phyloP scores from a whole-genome alignment of 169 alveolate genomes.

The Plasmodium vivax region DNA sequence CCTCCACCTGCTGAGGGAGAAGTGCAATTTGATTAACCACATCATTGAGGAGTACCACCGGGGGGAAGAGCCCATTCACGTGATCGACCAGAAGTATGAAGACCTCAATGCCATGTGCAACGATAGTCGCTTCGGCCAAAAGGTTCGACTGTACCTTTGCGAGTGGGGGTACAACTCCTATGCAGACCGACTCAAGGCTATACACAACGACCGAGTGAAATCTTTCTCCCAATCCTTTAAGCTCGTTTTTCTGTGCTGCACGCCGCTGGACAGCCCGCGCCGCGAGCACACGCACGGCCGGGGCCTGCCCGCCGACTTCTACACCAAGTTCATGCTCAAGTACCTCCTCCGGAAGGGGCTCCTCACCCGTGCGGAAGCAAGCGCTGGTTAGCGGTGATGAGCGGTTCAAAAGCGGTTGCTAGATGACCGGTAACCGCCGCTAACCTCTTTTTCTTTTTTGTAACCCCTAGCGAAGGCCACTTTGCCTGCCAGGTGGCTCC shows the following conservation, averaged over 20 bases:
- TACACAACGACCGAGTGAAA: slow-evolving; percentile 75
- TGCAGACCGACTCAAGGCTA: slow-evolving; percentile 78
- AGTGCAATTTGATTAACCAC: slow-evolving; percentile 17
- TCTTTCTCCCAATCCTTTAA: slow-evolving; percentile 33
- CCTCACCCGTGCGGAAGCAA: not conserved
- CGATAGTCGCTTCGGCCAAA: slow-evolving; percentile 12
- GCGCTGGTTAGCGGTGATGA: too few relatives aligned
- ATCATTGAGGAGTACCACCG: slow-evolving; percentile 3
- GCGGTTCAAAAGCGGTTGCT: too few relatives aligned
- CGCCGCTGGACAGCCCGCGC: slow-evolving; percentile 27
- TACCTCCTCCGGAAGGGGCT: slow-evolving; percentile 1
- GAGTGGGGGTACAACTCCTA: slow-evolving; percentile 85
- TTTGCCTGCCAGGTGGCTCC: not conserved
- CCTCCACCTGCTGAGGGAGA: slow-evolving; percentile 15
- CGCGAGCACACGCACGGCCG: slow-evolving; percentile 63
- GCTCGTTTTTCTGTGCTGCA: slow-evolving; percentile 34
- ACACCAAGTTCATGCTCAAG: slow-evolving; percentile 58
- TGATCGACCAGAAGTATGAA: slow-evolving; percentile 45
- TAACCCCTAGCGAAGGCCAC: not conserved
- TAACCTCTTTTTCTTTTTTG: not conserved
- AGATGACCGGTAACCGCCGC: too few relatives aligned
- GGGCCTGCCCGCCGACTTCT: slow-evolving; percentile 35
- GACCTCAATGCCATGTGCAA: slow-evolving; percentile 40
- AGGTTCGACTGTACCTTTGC: slow-evolving; percentile 77
- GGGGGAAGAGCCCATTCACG: not conserved